Conservation (phyloP, 1,139 yeast species). For the Sugiyamaella grinbergsii region DNA sequence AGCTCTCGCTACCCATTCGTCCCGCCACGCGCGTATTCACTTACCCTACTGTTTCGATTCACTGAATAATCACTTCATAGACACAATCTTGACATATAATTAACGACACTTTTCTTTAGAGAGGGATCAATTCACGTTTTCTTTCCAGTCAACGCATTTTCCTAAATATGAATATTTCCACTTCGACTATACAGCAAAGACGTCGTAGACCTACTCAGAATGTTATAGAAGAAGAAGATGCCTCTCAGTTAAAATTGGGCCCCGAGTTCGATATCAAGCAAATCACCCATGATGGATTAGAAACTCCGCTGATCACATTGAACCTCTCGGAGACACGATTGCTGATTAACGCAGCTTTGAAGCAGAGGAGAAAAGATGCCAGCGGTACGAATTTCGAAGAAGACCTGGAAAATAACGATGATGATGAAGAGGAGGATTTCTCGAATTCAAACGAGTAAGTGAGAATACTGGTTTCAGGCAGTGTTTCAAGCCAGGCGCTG, state of each 20-base stretch:
- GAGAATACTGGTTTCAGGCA: constrained; percentile 30
- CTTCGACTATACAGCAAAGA: constrained; percentile 83
- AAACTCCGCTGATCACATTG: constrained; percentile 76
- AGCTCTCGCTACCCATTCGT: background rate
- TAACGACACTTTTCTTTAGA: constrained; percentile 12
- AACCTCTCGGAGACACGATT: constrained; percentile 88
- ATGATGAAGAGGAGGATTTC: constrained; percentile 46
- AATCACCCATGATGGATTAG: constrained; percentile 76
- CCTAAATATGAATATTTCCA: constrained; percentile 75
- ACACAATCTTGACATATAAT: background rate
- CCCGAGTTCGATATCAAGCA: constrained; percentile 87
- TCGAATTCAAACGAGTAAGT: constrained; percentile 46
- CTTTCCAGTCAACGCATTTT: background rate
- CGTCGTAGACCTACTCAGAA: constrained; percentile 71
- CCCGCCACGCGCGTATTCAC: background rate
- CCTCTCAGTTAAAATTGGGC: constrained; percentile 82
- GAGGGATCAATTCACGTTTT: constrained; percentile 4
- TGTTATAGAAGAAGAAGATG: constrained; percentile 73
- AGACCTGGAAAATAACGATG: constrained; percentile 41
- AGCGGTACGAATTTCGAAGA: constrained; percentile 45
- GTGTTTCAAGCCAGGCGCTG: constrained; percentile 9
- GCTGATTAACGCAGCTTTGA: constrained; percentile 84
- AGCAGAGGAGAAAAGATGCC: constrained; percentile 67
- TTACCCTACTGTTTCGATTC: constrained; percentile 9
- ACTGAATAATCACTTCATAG: background rate